Base-by-base conservation (phyloP, 106 monocot species). In the Apostasia shenzhenica region DNA sequence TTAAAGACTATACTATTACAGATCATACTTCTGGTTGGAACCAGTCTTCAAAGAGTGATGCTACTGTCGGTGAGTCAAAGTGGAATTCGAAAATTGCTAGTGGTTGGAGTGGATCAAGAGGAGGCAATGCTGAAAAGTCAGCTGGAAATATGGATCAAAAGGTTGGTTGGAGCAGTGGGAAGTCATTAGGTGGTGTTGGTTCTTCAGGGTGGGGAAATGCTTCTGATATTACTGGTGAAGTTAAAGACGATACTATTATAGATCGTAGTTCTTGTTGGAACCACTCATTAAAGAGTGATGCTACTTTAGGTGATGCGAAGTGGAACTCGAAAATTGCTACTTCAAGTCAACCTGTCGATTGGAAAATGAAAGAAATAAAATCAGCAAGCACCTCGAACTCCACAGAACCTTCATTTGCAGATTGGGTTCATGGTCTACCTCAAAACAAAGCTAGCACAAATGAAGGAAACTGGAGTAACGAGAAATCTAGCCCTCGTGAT, bases 201-300 rank as follows among this genome's bases (percentile, higher is more conserved):
- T 12, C 0, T 10, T 11, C 65, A 45, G 65, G 37, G 2, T 65
- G 65, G 65, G 65, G 65, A 65, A 26, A 46, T 65, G 48, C 7
- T 65, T n/a, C 45, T 64, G 47, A 64, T n/a, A 47, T 47, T 64
- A 14, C 48, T 64, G 48, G 65, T 49, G 65, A 26, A 65, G 48
- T 6, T 65, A 65, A 48, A 65, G 48, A 47, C 14, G 65, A 65
- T 26, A 14, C 9, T 7, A 65, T 14, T 65, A 48, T 5, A 6
- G 65, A 65, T 8, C 6, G 37, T 47, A 3, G 26, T 65, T 65
- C 48, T 6, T 26, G 48, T 37, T 65, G 65, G 65, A 62, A n/a
- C 62, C 13, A 62, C 59, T 59, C 59, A 26, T 62, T 44, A 62
- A 62, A 61, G 8, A 45, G 45, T 3, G 45, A 43, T 59, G 58